A percentile compares a stretch with the other conserved stretches of the same genome.
Conservation (phyloP, 768 basidiomycete species). For the Artomyces pyxidatus region DNA sequence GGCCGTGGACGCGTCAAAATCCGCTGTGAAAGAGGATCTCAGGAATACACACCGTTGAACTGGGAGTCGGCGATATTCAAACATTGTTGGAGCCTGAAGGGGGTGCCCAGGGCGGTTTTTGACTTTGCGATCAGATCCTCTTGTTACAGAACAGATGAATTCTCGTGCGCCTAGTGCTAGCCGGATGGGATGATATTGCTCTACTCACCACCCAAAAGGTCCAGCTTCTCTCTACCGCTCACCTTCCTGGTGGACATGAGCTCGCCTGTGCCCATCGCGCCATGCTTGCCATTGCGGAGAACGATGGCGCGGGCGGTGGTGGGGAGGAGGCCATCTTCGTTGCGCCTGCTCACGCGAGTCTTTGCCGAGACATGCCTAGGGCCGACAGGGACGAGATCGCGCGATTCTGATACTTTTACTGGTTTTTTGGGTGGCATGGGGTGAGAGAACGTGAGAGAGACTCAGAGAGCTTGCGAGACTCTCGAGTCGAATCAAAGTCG, state of each 20-base stretch:
- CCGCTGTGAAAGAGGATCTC: too few species aligned
- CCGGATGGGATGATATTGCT: too few species aligned
- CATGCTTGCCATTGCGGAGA: conserved; percentile 69
- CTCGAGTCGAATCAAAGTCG: not conserved
- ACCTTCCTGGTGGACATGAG: conserved; percentile 48
- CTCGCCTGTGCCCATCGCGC: conserved; percentile 64
- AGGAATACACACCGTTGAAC: conserved; percentile 44
- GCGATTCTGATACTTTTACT: conserved; percentile 16
- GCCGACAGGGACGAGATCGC: conserved; percentile 48
- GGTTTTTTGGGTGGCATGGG: conserved; percentile 18
- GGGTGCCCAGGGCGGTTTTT: conserved; percentile 50
- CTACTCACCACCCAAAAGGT: conserved; percentile 61
- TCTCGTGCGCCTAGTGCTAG: conserved; percentile 4
- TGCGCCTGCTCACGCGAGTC: conserved; percentile 30
- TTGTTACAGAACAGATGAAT: conserved; percentile 21
- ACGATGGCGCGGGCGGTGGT: conserved; percentile 68
- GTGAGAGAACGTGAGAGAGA: not conserved
- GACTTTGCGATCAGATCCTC: conserved; percentile 61
- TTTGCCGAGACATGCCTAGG: conserved; percentile 38
- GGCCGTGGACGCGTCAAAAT: too few species aligned
- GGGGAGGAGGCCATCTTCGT: conserved; percentile 45
- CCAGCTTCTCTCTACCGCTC: conserved; percentile 73
- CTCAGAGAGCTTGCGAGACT: not conserved
- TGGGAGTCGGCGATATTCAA: conserved; percentile 69
- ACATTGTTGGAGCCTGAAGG: conserved; percentile 56